A percentile compares a stretch with the other conserved stretches of the same genome.
Conservation (phyloP, 169 alveolate species). For the Plasmodium fragile region DNA sequence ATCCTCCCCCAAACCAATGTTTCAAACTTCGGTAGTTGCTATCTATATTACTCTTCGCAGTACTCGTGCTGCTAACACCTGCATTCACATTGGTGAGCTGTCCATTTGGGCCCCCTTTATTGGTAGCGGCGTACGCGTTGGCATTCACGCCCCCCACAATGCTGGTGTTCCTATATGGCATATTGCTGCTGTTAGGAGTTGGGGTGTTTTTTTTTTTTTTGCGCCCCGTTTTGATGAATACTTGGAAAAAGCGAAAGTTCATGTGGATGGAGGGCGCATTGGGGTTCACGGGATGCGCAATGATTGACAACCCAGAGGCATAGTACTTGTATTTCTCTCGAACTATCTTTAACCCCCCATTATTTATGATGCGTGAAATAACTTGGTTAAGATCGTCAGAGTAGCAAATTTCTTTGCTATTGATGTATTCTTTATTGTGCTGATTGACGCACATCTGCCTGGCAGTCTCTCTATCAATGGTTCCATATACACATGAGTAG, state of each 20-base stretch:
- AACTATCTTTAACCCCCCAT: slow-evolving; percentile 50
- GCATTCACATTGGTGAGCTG: background rate
- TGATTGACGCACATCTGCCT: slow-evolving; percentile 83
- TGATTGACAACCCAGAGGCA: slow-evolving; percentile 91
- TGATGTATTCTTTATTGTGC: slow-evolving; percentile 52
- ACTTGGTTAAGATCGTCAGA: slow-evolving; percentile 38
- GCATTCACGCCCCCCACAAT: background rate
- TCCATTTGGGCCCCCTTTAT: background rate
- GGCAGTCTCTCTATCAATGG: slow-evolving; percentile 82
- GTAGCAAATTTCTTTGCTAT: slow-evolving; percentile 24
- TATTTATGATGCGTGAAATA: slow-evolving; percentile 59
- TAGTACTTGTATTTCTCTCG: slow-evolving; percentile 78
- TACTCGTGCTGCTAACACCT: background rate
- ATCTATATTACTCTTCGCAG: slow-evolving; percentile 24
- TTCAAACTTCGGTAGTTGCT: slow-evolving; percentile 73
- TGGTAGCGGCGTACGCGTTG: background rate
- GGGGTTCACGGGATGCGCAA: slow-evolving; percentile 91
- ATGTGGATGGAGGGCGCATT: slow-evolving; percentile 89
- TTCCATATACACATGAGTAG: slow-evolving; percentile 83
- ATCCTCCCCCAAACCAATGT: slow-evolving; percentile 95
- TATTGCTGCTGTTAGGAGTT: background rate
- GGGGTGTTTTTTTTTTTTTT: slow-evolving; percentile 13
- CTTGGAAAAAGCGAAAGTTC: slow-evolving; percentile 87
- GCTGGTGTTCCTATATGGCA: background rate
- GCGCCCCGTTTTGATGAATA: slow-evolving; percentile 78